These are phyloP conservation scores for Scalesia atractyloides DNA, from an alignment of 129 eudicot species.

Conservation along the genomic window DNA sequence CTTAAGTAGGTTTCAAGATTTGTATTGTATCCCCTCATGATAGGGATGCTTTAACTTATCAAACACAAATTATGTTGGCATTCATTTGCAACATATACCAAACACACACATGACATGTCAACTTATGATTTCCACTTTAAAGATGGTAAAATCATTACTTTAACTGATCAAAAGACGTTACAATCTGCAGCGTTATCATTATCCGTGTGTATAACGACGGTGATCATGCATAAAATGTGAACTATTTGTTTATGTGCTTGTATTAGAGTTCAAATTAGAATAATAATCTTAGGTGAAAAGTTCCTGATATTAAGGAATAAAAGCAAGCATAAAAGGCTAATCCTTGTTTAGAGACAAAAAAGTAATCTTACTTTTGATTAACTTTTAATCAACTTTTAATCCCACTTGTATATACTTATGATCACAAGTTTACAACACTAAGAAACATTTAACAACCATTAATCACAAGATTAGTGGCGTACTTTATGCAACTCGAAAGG, in stretches of 20 bases:
- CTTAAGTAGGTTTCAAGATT: slow-evolving; percentile 24
- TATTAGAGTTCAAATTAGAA: slow-evolving; percentile 1
- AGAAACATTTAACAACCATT: slow-evolving; percentile 20
- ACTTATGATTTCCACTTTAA: slow-evolving; percentile 18
- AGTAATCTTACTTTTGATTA: slow-evolving; percentile 35
- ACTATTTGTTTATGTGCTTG: slow-evolving; percentile 2
- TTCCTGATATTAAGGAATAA: slow-evolving; percentile 28
- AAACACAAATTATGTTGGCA: slow-evolving; percentile 20
- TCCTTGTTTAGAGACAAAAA: slow-evolving; percentile 38
- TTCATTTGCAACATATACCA: slow-evolving; percentile 28
- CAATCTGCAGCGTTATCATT: neutral
- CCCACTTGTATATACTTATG: slow-evolving; percentile 27
- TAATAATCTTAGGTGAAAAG: slow-evolving; percentile 13
- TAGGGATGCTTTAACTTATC: slow-evolving; percentile 31
- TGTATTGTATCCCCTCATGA: slow-evolving; percentile 12
- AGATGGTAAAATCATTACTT: slow-evolving; percentile 6
- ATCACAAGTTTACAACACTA: slow-evolving; percentile 27
- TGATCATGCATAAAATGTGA: neutral
- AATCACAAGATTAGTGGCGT: slow-evolving; percentile 32
- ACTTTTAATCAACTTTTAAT: slow-evolving; percentile 34
- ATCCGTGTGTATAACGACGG: neutral
- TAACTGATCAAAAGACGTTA: slow-evolving; percentile 18
- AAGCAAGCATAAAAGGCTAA: slow-evolving; percentile 27
- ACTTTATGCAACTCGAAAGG: slow-evolving; percentile 26
- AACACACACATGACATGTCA: slow-evolving; percentile 28